Base-by-base conservation (phyloP, 768 basidiomycete genomes). In the Russula olivacea region DNA sequence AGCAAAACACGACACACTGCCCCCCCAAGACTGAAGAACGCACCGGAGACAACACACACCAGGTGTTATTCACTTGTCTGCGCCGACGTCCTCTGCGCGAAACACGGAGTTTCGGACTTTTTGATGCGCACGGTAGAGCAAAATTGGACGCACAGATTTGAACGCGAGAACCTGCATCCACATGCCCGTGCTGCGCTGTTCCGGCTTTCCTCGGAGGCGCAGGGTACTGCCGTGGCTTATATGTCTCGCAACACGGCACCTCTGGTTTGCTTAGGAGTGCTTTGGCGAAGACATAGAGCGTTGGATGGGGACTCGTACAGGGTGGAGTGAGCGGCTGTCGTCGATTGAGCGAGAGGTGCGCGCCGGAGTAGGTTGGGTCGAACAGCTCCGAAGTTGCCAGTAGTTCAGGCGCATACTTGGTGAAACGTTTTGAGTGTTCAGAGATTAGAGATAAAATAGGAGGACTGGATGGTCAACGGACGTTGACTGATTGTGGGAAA, bases 41-140 rank as follows among this genome's bases (percentile, higher is more conserved):
- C 34, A 10, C 28, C 4, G 28, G 28, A 28, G 28, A 10, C 8
- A n/a, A 52, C 32, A 55, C 61, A 32, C 52, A 66, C 65, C 56
- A 15, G 56, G 52, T 5, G n/a, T 45, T 10, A 66, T 57, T 52
- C 65, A 63, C 52, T 58, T 63, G 6, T 66, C 55, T 25, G 61
- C 52, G 12, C 65, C 65, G 12, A 58, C 43, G 25, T 63, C 65
- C 32, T 23, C 51, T 2, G 19, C 38, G 19, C 40, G 52, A 55
- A 63, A 58, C 17, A 54, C 57, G 9, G 63, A 0, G n/a, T n/a
- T 36, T 36, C 34, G 3, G 11, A 36, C 34, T 10, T 36, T 3
- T 36, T 36, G 0, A 36, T 17, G n/a, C 64, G 55, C n/a, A 63
- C 1, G 7, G 4, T 10, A 12, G n/a, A 63, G 17, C 25, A 40